Percentiles rank a stretch among this genome's conserved stretches.
Evolutionary conservation across 2,329 filamentous ascomycete genomes (phyloP).

Genomic region (Dothiorella sarmentorum): DNA sequence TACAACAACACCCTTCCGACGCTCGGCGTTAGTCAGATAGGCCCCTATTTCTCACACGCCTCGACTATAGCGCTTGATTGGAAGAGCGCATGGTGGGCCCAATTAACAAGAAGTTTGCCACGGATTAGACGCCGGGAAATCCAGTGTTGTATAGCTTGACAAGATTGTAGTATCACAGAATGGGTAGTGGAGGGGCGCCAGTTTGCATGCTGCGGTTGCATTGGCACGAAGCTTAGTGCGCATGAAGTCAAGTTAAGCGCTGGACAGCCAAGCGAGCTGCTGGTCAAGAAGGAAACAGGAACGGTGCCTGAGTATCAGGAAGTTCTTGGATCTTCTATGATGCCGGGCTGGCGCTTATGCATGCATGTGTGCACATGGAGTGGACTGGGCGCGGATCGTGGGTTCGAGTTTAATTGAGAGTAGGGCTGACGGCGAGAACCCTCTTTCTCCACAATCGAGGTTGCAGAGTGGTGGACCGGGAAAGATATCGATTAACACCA

Average conservation of each 20-base stretch:
- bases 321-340: neutral
- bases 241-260: slow-evolving; percentile 3
- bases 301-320: neutral
- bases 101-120: neutral
- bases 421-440: neutral
- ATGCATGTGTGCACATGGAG: too few relatives aligned
- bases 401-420: neutral
- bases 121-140: neutral
- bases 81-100: neutral
- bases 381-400: neutral
- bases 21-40: too few relatives aligned
- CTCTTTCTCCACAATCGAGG: neutral
- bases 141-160: neutral
- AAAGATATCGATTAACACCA: neutral
- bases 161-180: neutral
- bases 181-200: neutral
- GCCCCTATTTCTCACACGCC: neutral
- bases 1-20: neutral
- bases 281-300: neutral
- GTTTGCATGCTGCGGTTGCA: neutral
- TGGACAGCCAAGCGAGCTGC: neutral
- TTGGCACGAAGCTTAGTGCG: neutral
- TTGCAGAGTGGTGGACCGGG: neutral
- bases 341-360: neutral
- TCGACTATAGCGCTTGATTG: neutral